These are phyloP conservation scores for Sherardia arvensis DNA, from an alignment of 257 asterid species.

Conservation along the genomic window DNA sequence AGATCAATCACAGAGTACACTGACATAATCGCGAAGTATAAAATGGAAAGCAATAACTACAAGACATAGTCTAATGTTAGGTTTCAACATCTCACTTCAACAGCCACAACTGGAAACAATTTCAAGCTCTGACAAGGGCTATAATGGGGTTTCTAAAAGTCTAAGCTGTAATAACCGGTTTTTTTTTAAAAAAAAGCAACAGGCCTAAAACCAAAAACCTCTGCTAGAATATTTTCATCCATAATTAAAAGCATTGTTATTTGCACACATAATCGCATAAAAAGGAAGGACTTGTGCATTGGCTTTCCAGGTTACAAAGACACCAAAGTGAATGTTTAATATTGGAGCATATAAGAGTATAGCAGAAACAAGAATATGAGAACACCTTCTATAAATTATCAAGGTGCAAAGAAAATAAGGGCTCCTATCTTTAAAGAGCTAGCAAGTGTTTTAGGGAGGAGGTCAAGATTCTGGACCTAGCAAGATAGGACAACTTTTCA, in stretches of 20 bases:
- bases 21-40: not conserved
- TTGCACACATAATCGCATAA: not conserved
- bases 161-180: not conserved
- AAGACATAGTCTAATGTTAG: not conserved
- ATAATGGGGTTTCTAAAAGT: not conserved
- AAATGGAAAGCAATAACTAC: not conserved
- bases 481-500: not conserved
- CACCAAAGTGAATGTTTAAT: not conserved
- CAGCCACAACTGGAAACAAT: not conserved
- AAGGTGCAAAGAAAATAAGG: not conserved
- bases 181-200: not conserved
- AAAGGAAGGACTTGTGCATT: not conserved
- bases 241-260: not conserved
- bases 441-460: not conserved
- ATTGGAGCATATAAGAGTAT: not conserved
- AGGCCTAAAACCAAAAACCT: not conserved
- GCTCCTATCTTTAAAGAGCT: not conserved
- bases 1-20: slow-evolving; percentile 7
- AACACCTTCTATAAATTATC: not conserved
- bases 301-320: not conserved
- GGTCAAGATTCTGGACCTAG: not conserved
- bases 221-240: not conserved
- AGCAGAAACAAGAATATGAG: not conserved
- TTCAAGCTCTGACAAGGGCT: not conserved
- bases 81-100: not conserved